Percentiles rank a stretch among this genome's conserved stretches.
phyloP scores from a whole-genome alignment of 208 protist genomes.

The Polymyxa betae region DNA sequence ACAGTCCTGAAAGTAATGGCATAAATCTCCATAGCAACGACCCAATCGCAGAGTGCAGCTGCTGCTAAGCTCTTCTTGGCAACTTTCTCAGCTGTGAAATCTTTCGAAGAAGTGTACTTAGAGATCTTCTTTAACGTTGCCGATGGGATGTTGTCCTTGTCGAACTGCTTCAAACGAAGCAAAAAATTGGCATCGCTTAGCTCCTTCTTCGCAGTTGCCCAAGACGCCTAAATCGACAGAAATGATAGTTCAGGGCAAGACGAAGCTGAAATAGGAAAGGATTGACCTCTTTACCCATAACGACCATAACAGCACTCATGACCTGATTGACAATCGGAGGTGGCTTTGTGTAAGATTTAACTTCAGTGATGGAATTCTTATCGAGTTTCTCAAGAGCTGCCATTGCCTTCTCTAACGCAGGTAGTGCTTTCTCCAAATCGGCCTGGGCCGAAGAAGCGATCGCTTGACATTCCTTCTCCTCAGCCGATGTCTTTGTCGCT shows the following conservation, averaged over 20 bases:
- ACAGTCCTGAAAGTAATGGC: conserved; percentile 93
- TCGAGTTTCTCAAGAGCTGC: conserved; percentile 91
- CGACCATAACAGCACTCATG: conserved; percentile 92
- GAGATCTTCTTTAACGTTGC: conserved; percentile 88
- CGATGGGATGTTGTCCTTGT: conserved; percentile 93
- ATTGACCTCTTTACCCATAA: conserved; percentile 80
- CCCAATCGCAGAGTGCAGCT: conserved; percentile 94
- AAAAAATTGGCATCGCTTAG: conserved; percentile 93
- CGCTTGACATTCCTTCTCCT: conserved; percentile 85
- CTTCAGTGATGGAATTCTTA: conserved; percentile 95
- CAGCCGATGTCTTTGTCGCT: conserved; percentile 85
- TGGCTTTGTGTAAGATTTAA: conserved; percentile 94
- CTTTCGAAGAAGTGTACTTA: conserved; percentile 87
- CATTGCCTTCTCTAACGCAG: conserved; percentile 89
- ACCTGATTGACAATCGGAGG: conserved; percentile 89
- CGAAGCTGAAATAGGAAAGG: not conserved
- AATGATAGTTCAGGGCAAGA: not conserved
- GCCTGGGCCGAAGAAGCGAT: conserved; percentile 87
- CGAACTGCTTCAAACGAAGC: conserved; percentile 89
- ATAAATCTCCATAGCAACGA: conserved; percentile 95
- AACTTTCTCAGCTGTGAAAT: conserved; percentile 83
- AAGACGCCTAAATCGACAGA: conserved; percentile 74
- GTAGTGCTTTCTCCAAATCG: conserved; percentile 92
- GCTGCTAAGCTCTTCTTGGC: conserved; percentile 88
- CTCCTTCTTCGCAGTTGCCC: conserved; percentile 93